phyloP scores from a whole-genome alignment of 2,329 filamentous ascomycete species.

The Aspergillus brunneoviolaceus region DNA sequence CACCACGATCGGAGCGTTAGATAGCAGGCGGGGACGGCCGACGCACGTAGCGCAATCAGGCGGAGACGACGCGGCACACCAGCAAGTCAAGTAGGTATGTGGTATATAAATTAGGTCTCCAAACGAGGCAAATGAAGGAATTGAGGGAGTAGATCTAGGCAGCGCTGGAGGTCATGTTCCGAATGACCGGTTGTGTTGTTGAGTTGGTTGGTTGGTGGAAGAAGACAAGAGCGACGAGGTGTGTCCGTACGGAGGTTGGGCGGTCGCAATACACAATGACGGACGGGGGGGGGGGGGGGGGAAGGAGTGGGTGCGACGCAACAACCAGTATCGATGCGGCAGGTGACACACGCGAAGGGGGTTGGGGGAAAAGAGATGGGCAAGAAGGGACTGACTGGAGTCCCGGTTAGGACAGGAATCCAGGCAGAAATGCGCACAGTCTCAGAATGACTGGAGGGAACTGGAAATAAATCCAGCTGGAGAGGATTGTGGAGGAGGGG shows the following conservation, averaged over 20 bases:
- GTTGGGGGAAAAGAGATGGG: not conserved
- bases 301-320: slow-evolving; percentile 5
- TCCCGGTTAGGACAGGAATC: slow-evolving; percentile 17
- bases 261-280: slow-evolving; percentile 23
- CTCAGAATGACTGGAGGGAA: slow-evolving; percentile 2
- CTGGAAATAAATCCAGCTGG: slow-evolving; percentile 6
- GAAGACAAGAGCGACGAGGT: slow-evolving; percentile 15
- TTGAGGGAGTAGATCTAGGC: slow-evolving; percentile 22
- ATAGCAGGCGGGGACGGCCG: slow-evolving; percentile 28
- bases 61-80: slow-evolving; percentile 18
- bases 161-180: slow-evolving; percentile 28
- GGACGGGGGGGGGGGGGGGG: not conserved
- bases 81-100: not conserved
- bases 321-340: slow-evolving; percentile 18
- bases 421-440: slow-evolving; percentile 17
- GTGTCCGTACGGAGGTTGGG: slow-evolving; percentile 17
- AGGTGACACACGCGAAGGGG: slow-evolving; percentile 18
- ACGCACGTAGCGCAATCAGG: slow-evolving; percentile 31
- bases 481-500: slow-evolving; percentile 7
- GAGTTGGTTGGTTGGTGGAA: slow-evolving; percentile 3
- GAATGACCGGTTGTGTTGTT: slow-evolving; percentile 10
- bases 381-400: slow-evolving; percentile 17
- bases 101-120: not conserved
- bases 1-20: slow-evolving; percentile 31
- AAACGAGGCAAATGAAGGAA: slow-evolving; percentile 3